A percentile compares a stretch with the other conserved stretches of the same genome.
Conservation (phyloP, 2,329 filamentous ascomycete genomes). For the Escovopsis sp. region DNA sequence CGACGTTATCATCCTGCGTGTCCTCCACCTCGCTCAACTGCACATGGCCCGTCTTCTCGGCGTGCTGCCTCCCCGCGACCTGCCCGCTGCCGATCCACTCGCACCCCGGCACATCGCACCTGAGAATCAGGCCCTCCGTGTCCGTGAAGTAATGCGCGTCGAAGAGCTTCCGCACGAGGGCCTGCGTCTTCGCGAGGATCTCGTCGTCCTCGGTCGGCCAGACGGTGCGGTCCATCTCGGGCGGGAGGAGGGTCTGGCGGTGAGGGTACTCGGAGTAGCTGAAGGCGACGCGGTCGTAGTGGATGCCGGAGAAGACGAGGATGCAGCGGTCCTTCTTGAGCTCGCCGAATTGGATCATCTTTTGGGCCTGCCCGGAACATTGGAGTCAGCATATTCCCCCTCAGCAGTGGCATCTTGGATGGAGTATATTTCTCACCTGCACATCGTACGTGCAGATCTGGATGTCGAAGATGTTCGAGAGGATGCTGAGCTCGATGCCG, state of each 20-base stretch:
- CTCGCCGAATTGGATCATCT: slow-evolving; percentile 55
- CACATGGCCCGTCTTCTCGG: slow-evolving; percentile 41
- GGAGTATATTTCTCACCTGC: slow-evolving; percentile 27
- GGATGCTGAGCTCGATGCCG: slow-evolving; percentile 73
- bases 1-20: slow-evolving; percentile 65
- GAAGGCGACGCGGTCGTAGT: slow-evolving; percentile 82
- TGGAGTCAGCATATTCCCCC: not conserved
- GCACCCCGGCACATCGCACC: slow-evolving; percentile 53
- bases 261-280: slow-evolving; percentile 44
- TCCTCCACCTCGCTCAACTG: slow-evolving; percentile 54
- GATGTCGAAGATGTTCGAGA: slow-evolving; percentile 71
- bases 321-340: slow-evolving; percentile 54
- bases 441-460: slow-evolving; percentile 81
- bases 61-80: slow-evolving; percentile 45
- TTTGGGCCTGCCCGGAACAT: slow-evolving; percentile 18
- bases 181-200: slow-evolving; percentile 52
- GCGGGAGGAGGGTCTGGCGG: slow-evolving; percentile 40
- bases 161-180: slow-evolving; percentile 48
- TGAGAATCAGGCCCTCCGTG: slow-evolving; percentile 62
- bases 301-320: slow-evolving; percentile 79
- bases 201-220: slow-evolving; percentile 43
- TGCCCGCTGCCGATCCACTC: slow-evolving; percentile 54
- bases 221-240: slow-evolving; percentile 56
- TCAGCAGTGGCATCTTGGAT: too few relatives aligned
- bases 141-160: slow-evolving; percentile 78